phyloP scores from a whole-genome alignment of 2,329 filamentous ascomycete species.

The Sporothrix luriei region DNA sequence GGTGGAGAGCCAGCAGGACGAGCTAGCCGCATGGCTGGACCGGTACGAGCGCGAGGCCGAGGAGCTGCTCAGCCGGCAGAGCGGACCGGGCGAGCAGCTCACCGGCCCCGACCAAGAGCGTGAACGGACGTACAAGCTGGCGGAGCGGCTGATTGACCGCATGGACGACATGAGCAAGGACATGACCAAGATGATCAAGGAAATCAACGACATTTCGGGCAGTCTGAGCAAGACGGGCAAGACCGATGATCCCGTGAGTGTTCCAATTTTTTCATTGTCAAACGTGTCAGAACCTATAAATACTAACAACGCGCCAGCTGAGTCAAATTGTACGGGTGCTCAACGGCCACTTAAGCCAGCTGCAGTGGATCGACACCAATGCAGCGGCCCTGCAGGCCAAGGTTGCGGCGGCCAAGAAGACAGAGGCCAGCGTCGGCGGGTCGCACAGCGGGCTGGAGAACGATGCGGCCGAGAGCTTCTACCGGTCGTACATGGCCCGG shows the following conservation, averaged over 20 bases:
- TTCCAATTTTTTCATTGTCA: neutral
- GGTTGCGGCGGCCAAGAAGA: slow-evolving; percentile 79
- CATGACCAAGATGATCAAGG: slow-evolving; percentile 93
- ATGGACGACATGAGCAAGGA: slow-evolving; percentile 94
- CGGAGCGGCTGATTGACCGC: slow-evolving; percentile 87
- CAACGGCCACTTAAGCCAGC: slow-evolving; percentile 86
- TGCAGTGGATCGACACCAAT: slow-evolving; percentile 91
- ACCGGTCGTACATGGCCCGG: slow-evolving; percentile 80
- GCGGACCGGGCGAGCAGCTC: slow-evolving; percentile 67
- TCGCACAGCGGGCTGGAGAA: slow-evolving; percentile 63
- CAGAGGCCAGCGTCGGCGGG: slow-evolving; percentile 63
- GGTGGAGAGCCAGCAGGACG: slow-evolving; percentile 91
- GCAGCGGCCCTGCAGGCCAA: slow-evolving; percentile 79
- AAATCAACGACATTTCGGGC: slow-evolving; percentile 92
- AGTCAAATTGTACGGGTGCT: slow-evolving; percentile 94
- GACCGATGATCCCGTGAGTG: slow-evolving; percentile 79
- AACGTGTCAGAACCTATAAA: neutral
- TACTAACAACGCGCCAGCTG: slow-evolving; percentile 58
- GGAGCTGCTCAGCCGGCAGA: slow-evolving; percentile 77
- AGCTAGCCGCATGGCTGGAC: slow-evolving; percentile 84
- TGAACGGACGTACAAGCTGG: slow-evolving; percentile 92
- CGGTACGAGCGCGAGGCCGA: slow-evolving; percentile 91
- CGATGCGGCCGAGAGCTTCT: slow-evolving; percentile 84
- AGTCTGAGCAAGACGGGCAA: slow-evolving; percentile 87
- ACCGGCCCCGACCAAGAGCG: slow-evolving; percentile 92